phyloP scores from a whole-genome alignment of 2,329 filamentous ascomycete genomes.

The Rosellinia necatrix region DNA sequence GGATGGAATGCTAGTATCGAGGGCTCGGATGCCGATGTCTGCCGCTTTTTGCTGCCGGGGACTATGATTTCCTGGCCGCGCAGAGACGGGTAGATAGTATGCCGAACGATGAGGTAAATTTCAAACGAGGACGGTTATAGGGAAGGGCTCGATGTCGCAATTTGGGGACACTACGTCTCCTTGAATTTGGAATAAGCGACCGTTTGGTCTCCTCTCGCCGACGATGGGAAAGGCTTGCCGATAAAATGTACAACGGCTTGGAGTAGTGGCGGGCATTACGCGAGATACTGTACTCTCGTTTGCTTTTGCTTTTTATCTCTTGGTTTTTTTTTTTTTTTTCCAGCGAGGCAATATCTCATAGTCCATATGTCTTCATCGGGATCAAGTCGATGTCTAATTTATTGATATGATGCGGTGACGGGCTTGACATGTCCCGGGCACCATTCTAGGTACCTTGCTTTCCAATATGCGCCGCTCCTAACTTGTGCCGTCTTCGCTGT shows the following conservation, averaged over 20 bases:
- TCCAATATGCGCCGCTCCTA: no score
- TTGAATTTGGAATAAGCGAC: neutral
- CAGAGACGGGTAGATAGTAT: no score
- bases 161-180: neutral
- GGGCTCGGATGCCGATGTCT: no score
- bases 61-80: no score
- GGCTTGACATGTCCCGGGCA: conserved; percentile 1
- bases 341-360: neutral
- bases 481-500: neutral
- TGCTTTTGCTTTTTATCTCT: neutral
- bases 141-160: neutral
- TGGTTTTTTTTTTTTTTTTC: conserved; percentile 2
- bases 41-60: no score
- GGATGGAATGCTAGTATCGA: no score
- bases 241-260: conserved; percentile 24
- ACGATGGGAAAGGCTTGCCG: neutral
- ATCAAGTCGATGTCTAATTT: conserved; percentile 15
- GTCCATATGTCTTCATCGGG: neutral
- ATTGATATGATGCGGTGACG: conserved; percentile 13
- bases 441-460: conserved; percentile 14
- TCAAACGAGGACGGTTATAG: no score
- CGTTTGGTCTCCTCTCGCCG: neutral
- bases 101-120: no score
- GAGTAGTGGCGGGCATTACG: conserved; percentile 7
- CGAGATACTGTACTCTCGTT: conserved; percentile 11